These are phyloP conservation scores for Colletotrichum navitas DNA, from an alignment of 2,329 filamentous ascomycete species.

Conservation along the genomic window DNA sequence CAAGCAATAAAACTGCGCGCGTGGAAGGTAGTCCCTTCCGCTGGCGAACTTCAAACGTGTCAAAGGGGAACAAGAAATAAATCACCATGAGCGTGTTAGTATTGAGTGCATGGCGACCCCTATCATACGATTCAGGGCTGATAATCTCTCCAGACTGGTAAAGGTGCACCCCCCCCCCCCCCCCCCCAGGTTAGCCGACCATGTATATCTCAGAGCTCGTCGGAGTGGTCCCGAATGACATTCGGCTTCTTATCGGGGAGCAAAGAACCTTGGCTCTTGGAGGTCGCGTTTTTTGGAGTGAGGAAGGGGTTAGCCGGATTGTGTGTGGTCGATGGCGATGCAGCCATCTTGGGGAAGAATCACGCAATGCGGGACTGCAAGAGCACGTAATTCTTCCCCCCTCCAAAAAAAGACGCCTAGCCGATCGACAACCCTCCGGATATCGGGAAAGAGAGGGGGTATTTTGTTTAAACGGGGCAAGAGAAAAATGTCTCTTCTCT, in stretches of 20 bases:
- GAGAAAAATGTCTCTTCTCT: conserved; percentile 9
- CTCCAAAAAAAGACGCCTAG: neutral
- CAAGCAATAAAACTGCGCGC: neutral
- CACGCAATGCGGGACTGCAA: conserved; percentile 42
- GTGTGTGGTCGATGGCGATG: conserved; percentile 35
- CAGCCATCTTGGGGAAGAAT: conserved; percentile 42
- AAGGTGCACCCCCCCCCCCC: neutral
- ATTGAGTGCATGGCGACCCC: neutral
- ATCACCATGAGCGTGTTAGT: neutral
- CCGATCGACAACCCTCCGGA: conserved; percentile 31
- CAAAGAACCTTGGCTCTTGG: conserved; percentile 19
- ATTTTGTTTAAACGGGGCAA: neutral
- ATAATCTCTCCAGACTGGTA: neutral
- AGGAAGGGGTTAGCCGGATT: neutral
- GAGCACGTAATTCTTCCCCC: conserved; percentile 39
- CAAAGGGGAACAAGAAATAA: neutral
- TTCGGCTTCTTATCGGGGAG: conserved; percentile 10
- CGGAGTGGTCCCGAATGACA: neutral
- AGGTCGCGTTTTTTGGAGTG: conserved; percentile 5
- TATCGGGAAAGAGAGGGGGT: conserved; percentile 7
- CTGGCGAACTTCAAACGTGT: neutral
- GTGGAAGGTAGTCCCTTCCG: neutral
- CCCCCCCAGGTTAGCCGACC: neutral
- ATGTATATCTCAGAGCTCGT: neutral
- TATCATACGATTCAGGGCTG: neutral